Base-by-base conservation (phyloP, 148 eudicot species). In the Pouteria glomerata region DNA sequence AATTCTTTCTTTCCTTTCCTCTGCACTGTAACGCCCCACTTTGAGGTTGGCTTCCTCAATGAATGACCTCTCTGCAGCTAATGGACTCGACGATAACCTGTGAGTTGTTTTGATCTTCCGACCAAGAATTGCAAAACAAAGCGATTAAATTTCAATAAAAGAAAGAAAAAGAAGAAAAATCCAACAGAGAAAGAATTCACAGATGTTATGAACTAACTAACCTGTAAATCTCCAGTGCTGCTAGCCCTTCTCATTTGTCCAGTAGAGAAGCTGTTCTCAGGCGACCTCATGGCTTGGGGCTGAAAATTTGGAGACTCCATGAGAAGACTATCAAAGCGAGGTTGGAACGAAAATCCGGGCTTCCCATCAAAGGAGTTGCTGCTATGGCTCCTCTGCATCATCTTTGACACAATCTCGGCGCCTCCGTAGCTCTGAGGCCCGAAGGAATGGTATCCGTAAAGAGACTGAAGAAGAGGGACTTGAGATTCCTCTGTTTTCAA, bases 201-300 rank as follows among this genome's bases (percentile, higher is more conserved):
- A n/a, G n/a, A n/a, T n/a, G 48, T 0, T 5, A 13, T 10, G 3
- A 52, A 42, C n/a, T n/a, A 35, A 73, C 84, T 82, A 47, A 94
- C 98, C 23, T 86, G 97, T 75, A 94, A 86, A 77, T 94, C 98
- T 48, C 96, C 98, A 4, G 97, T 78, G 78, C 98, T 94, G 82
- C 87, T 85, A 76, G 80, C 96, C 71, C 96, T 85, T 73, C 97
- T 81, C 42, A 91, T 89, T 39, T 86, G 90, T 14, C 85, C 81
- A 41, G 62, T 35, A 14, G 74, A 47, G 63, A 75, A 71, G 45
- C 76, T 57, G 63, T 27, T 75, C 42, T 88, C 88, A 56, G 80
- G 77, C 3, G 82, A 74, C 15, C 68, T 73, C 68, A 74, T 45
- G 56, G 55, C 24, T 55, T 76, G 79, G 27, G 76, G 42, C 18